phyloP scores from a whole-genome alignment of 2,329 filamentous ascomycete species.

The Talaromyces rugulosus region DNA sequence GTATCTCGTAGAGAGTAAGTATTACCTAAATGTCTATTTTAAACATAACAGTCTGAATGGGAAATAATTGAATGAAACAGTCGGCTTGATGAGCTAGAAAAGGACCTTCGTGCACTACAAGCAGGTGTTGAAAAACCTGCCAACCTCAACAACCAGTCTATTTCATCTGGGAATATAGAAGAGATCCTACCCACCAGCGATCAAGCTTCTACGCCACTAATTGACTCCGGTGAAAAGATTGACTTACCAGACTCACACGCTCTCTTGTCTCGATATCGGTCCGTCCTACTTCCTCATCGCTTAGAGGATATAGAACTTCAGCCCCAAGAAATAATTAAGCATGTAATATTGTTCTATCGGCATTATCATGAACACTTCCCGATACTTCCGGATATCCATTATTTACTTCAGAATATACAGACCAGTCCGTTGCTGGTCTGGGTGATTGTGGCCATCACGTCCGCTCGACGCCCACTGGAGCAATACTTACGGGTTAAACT shows the following conservation, averaged over 20 bases:
- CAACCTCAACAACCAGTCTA: background rate
- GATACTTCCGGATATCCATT: background rate
- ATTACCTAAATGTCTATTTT: too few species aligned
- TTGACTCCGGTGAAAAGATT: background rate
- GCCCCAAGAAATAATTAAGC: background rate
- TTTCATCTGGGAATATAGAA: background rate
- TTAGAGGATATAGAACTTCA: background rate
- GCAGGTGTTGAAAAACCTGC: background rate
- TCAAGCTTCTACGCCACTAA: background rate
- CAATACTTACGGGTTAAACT: background rate
- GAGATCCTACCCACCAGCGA: background rate
- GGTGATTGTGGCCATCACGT: background rate
- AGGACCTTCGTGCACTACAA: background rate
- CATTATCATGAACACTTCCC: background rate
- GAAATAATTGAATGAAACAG: background rate
- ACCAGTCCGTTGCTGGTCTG: background rate
- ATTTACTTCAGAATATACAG: background rate
- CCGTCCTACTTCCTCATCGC: background rate
- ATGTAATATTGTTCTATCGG: background rate
- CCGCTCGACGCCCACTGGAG: background rate
- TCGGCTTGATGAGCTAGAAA: slow-evolving; percentile 1
- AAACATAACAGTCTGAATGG: background rate
- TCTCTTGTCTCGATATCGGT: background rate
- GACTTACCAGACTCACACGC: background rate
- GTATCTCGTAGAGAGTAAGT: background rate